Evolutionary conservation across 1,139 yeast species (phyloP), one percentile per base, ranked within the genome.

Genomic region (Hansenula lynferdii): DNA sequence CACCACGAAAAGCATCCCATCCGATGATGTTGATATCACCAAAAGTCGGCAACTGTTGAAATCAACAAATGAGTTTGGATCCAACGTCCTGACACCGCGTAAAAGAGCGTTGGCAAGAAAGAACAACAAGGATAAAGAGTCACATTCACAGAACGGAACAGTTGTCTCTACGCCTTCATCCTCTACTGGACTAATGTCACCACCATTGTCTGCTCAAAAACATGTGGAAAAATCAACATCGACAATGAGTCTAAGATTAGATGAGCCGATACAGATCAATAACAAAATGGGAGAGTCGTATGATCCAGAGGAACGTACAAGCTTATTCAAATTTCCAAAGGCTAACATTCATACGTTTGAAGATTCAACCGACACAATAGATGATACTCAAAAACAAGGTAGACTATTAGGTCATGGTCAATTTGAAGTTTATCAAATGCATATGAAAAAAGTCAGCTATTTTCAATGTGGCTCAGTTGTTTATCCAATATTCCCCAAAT

Each of bases 401-500:
- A 61, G 77, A 30, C 54, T 77, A 14, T 49, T 79, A 35, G 79
- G 82, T 0, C 80, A 75, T 44, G 94, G 94, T 1, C 67, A 63
- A 27, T 69, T 83, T 41, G 80, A 80, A 50, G 67, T 84, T 2
- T 83, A 80, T 51, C 83, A 79, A 52, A 62, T 81, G 33, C 80
- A 78, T 46, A 75, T 75, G 46, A 79, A 80, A 21, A 74, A 70
- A 44, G 82, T 80, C n/a, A 74, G 84, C 2, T 83, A 80, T 53
- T 56, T 84, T 21, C 67, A 70, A 14, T 77, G 83, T 52, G 83
- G 83, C 3, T 62, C 73, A 6, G 69, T 77, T 36, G 72, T 75
- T 6, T 82, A 83, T 51, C 90, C 94, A 2, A 70, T 84, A 15
- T 60, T 84, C 35, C 85, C 85, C 4, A 71, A 69, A 42, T 60